Conservation (phyloP, 1,284 basidiomycete genomes). For the Cryptococcus deneoformans region DNA sequence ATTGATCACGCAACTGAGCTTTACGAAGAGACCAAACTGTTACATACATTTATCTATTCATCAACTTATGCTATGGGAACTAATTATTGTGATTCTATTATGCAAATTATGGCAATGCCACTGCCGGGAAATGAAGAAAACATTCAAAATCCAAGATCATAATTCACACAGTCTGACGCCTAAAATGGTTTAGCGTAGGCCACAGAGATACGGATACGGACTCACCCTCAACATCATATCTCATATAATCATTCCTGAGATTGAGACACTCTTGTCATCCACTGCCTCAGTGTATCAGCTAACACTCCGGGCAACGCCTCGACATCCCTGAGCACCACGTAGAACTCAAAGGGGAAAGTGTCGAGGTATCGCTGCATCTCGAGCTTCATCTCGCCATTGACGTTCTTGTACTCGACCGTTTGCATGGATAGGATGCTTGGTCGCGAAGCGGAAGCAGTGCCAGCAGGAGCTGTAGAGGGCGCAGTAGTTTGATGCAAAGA, state of each 20-base stretch:
- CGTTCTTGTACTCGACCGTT: slow-evolving; percentile 79
- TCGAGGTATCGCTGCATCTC: slow-evolving; percentile 89
- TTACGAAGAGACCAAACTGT: too few relatives aligned
- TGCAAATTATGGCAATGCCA: too few relatives aligned
- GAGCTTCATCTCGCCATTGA: slow-evolving; percentile 84
- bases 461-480: slow-evolving; percentile 9
- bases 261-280: slow-evolving; percentile 48
- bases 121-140: too few relatives aligned
- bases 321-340: slow-evolving; percentile 86
- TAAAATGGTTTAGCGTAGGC: background rate
- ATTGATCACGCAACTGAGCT: too few relatives aligned
- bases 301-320: slow-evolving; percentile 91
- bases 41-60: too few relatives aligned
- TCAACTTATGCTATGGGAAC: too few relatives aligned
- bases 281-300: slow-evolving; percentile 88
- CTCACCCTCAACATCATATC: background rate
- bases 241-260: slow-evolving; percentile 38
- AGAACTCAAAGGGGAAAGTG: slow-evolving; percentile 98
- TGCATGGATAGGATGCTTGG: slow-evolving; percentile 81
- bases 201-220: background rate
- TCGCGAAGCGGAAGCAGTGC: slow-evolving; percentile 13
- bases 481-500: slow-evolving; percentile 57
- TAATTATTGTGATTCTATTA: too few relatives aligned
- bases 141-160: too few relatives aligned
- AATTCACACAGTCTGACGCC: too few relatives aligned